Base-by-base conservation (phyloP, 192 early-diverging fungal species). In the Diversispora eburnea region DNA sequence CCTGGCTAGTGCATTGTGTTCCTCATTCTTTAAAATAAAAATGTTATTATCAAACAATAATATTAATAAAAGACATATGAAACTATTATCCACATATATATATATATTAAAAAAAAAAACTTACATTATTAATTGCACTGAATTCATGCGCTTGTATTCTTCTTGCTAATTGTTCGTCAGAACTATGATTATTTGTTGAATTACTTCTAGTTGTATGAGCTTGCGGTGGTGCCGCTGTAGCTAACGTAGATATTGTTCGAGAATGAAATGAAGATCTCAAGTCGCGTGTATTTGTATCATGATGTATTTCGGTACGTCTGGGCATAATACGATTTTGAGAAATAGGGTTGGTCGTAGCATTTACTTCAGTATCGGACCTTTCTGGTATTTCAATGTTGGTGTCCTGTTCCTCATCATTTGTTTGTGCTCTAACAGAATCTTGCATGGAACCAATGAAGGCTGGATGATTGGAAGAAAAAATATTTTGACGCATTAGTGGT, bases 371-470 rank as follows among this genome's bases (percentile, higher is more conserved):
- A 13, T 70, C 69, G 6, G 69, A 55, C 45, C 55, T 70, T 41
- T 70, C 69, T 13, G 52, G 55, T 3, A 70, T 3, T 9, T 70
- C 69, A 57, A 58, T 70, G 8, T 6, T 4, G 25, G 7, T 47
- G 22, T 58, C 55, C 1, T 33, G 55, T 42, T 70, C 69, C 4
- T 70, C 69, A 46, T 70, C 69, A 70, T 42, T 70, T 58, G 8
- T 22, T 45, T 58, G 8, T 8, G 25, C 55, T 46, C 54, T 55
- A 58, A 45, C 4, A 45, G 33, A 5, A 19, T 70, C 68, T 46
- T 55, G 52, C 25, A 58, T 19, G 3, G 42, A 22, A 70, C 12
- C 22, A 13, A 9, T 45, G 58, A 45, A 13, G 22, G 20, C n/a
- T 55, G 69, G 15, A 57, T 39, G 15, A 19, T 70, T 33, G 41